Conservation (phyloP, 2,329 filamentous ascomycete genomes). For the Fonsecaea nubica region DNA sequence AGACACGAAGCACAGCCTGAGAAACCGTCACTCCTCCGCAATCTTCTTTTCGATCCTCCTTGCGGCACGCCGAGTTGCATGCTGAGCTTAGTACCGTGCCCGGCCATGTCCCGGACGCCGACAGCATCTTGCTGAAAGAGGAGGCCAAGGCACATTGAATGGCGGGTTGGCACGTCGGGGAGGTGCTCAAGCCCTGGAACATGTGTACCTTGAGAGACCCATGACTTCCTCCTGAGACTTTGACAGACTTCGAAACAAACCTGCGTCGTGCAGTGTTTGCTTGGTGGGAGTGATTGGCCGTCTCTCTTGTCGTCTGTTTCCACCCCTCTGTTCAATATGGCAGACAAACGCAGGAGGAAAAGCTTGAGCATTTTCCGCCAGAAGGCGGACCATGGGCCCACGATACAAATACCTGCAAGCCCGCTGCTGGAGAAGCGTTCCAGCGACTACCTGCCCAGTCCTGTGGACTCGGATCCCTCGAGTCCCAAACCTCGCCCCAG, state of each 20-base stretch:
- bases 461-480: slow-evolving; percentile 43
- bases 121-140: slow-evolving; percentile 15
- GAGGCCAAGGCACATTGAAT: slow-evolving; percentile 20
- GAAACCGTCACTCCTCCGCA: slow-evolving; percentile 14
- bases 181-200: slow-evolving; percentile 14
- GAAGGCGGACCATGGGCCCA: slow-evolving; percentile 24
- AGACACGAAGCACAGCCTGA: slow-evolving; percentile 26
- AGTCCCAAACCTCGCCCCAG: slow-evolving; percentile 49
- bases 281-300: slow-evolving; percentile 15
- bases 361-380: slow-evolving; percentile 45
- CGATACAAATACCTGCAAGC: slow-evolving; percentile 32
- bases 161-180: slow-evolving; percentile 19
- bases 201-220: slow-evolving; percentile 21
- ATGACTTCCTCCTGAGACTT: slow-evolving; percentile 16
- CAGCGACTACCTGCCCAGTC: slow-evolving; percentile 46
- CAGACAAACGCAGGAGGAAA: slow-evolving; percentile 44
- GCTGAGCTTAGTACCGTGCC: slow-evolving; percentile 7
- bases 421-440: slow-evolving; percentile 38
- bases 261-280: slow-evolving; percentile 24
- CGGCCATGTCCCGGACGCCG: slow-evolving; percentile 15
- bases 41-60: slow-evolving; percentile 5
- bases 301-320: slow-evolving; percentile 3
- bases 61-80: slow-evolving; percentile 7
- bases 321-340: slow-evolving; percentile 31
- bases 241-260: slow-evolving; percentile 19